These are phyloP conservation scores for Basipetospora chlamydospora DNA, from an alignment of 2,329 filamentous ascomycete species.

Conservation along the genomic window DNA sequence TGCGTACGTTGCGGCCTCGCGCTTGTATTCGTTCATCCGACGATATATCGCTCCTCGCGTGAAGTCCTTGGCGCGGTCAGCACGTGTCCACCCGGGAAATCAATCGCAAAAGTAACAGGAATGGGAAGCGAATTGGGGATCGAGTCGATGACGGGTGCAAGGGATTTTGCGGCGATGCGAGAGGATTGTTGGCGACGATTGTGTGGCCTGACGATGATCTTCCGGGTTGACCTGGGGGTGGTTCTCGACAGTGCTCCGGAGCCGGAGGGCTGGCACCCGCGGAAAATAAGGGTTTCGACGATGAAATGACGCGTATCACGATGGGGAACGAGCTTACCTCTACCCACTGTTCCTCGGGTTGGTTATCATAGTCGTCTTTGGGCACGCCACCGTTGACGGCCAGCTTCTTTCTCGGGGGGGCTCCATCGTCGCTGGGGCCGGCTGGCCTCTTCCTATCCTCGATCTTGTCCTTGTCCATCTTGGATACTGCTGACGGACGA, in stretches of 20 bases:
- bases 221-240: neutral
- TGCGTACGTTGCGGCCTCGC: constrained; percentile 73
- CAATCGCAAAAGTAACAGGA: too few relatives aligned
- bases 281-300: neutral
- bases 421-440: constrained; percentile 65
- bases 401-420: constrained; percentile 83
- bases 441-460: constrained; percentile 98
- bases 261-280: neutral
- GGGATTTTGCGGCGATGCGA: neutral
- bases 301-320: neutral
- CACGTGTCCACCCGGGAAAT: constrained; percentile 1
- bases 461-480: constrained; percentile 45
- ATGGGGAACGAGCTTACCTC: constrained; percentile 41
- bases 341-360: constrained; percentile 46
- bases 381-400: constrained; percentile 64
- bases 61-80: constrained; percentile 44
- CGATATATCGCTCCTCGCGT: constrained; percentile 95
- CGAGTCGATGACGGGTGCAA: too few relatives aligned
- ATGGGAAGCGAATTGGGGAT: too few relatives aligned
- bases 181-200: neutral
- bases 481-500: constrained; percentile 70
- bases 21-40: constrained; percentile 96
- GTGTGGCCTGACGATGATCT: neutral
- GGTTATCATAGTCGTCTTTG: constrained; percentile 39
- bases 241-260: neutral